Base-by-base conservation (phyloP, 2,329 filamentous ascomycete genomes). In the Penicillium paneum region DNA sequence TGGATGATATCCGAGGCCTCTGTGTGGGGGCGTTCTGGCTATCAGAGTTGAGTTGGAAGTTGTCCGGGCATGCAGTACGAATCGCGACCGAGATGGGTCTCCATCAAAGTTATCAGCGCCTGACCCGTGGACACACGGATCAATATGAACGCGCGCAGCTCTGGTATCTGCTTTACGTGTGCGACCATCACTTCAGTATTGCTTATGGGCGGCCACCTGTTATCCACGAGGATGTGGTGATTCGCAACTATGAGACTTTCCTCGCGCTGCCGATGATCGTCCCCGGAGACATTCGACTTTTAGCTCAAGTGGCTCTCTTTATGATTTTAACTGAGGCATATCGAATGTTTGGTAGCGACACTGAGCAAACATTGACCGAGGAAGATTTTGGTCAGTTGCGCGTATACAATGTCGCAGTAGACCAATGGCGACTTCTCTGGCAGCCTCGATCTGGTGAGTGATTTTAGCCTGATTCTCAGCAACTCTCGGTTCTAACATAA, bases 141-240 rank as follows among this genome's bases (percentile, higher is more conserved):
- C 75, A 81, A 50, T 78, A 80, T 52, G 81, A 85, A 54, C 78
- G 79, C 34, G 77, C 83, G 4, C 76, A 84, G 19, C 68, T 86
- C 12, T 86, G 83, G 83, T 86, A 85, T 65, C 66, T 85, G 32
- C 69, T 85, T 0, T 87, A 86, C 61, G 82, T 86, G 1, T 86
- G 83, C 62, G 84, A 87, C 62, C 84, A 86, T 57, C 84, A 87
- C 65, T 82, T 86, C 28, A 83, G 82, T 17, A 85, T 84, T 21
- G 71, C 84, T 0, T 85, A 86, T 50, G 82, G 82, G 2, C 75
- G 84, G 3, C 81, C 81, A 1, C 79, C 82, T 0, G 79, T 84
- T 8, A 80, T 85, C 0, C 79, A 81, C 28, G 83, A 85, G 48
- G 81, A 86, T 50, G 69, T 75, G 13, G 79, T 81, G 0, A 81